Conservation (phyloP, 1,139 yeast genomes). For the Kluyveromyces sp. region DNA sequence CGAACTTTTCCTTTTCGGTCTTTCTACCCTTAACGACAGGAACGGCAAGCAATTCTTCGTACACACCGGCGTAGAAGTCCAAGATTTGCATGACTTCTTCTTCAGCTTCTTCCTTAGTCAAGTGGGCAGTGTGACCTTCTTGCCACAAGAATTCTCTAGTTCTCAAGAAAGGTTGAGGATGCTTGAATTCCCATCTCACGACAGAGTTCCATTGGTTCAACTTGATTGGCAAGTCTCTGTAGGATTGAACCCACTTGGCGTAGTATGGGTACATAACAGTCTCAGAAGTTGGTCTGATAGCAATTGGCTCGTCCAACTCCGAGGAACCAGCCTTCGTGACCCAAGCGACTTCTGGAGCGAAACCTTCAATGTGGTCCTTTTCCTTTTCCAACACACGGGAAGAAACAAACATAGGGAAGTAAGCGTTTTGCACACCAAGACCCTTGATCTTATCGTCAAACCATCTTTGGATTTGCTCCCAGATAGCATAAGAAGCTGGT, state of each 20-base stretch:
- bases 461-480: conserved; percentile 92
- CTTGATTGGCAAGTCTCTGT: conserved; percentile 93
- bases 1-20: conserved; percentile 96
- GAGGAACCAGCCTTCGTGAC: conserved; percentile 93
- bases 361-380: conserved; percentile 98
- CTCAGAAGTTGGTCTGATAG: conserved; percentile 98
- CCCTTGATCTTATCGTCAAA: conserved; percentile 74
- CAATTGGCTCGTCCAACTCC: conserved; percentile 95
- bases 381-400: conserved; percentile 88
- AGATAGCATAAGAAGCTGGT: conserved; percentile 88
- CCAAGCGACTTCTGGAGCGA: conserved; percentile 99
- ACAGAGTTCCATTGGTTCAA: conserved; percentile 99
- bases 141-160: conserved; percentile 99
- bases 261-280: conserved; percentile 99
- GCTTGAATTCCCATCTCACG: conserved; percentile 99
- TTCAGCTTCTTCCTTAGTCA: conserved; percentile 71
- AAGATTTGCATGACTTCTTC: conserved; percentile 80
- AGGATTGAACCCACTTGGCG: conserved; percentile 97
- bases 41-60: conserved; percentile 89
- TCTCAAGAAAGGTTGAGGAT: conserved; percentile 98
- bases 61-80: conserved; percentile 76
- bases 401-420: conserved; percentile 98
- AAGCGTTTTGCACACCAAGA: conserved; percentile 88
- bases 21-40: conserved; percentile 94
- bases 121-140: conserved; percentile 98